These are phyloP conservation scores for Mucuna pruriens DNA, from an alignment of 306 rosid genomes.

Conservation along the genomic window DNA sequence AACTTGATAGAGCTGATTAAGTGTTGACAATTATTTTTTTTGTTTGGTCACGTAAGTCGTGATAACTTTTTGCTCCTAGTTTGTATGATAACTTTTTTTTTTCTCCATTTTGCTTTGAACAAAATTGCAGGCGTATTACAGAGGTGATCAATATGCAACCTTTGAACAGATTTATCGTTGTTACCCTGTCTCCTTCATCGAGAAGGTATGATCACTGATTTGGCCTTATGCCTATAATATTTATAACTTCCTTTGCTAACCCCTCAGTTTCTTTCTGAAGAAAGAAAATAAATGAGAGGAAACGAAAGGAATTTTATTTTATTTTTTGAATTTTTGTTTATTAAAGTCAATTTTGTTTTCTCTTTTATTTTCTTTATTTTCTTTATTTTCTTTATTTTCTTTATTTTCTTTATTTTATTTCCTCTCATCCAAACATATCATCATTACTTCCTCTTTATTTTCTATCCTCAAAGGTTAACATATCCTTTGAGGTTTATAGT, in stretches of 20 bases:
- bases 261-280: not conserved
- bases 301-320: too few relatives aligned
- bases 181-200: conserved; percentile 55
- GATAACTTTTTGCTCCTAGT: not conserved
- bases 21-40: too few relatives aligned
- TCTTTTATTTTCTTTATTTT: not conserved
- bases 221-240: not conserved
- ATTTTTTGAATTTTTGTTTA: not conserved
- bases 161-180: conserved; percentile 59
- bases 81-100: not conserved
- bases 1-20: too few relatives aligned
- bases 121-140: conserved; percentile 37
- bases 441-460: too few relatives aligned
- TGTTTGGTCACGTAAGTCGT: not conserved
- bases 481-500: not conserved
- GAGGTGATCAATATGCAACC: conserved; percentile 24
- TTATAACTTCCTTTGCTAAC: not conserved
- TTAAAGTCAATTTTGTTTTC: not conserved
- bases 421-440: not conserved
- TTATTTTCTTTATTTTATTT: too few relatives aligned
- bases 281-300: not conserved
- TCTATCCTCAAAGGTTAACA: not conserved
- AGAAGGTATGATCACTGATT: conserved; percentile 47
- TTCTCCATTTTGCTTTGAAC: not conserved
- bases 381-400: too few relatives aligned